phyloP scores from a whole-genome alignment of 805 yeast species.

The Candida incommunis region DNA sequence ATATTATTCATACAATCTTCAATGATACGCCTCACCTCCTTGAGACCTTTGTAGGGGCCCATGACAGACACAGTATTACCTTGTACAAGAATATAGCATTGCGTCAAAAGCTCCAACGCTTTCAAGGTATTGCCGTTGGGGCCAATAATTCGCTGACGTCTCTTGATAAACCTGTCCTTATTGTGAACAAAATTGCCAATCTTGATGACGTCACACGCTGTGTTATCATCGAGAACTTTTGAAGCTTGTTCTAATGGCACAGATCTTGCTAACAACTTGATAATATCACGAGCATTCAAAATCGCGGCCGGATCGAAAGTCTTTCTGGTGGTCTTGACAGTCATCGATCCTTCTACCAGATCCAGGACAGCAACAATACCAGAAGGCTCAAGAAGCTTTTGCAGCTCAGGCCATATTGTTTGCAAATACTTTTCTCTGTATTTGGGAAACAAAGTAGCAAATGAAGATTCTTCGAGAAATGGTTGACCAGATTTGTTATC shows the following conservation, averaged over 20 bases:
- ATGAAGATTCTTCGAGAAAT: slow-evolving; percentile 90
- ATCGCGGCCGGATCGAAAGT: slow-evolving; percentile 92
- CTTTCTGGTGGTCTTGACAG: slow-evolving; percentile 88
- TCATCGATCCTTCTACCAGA: slow-evolving; percentile 94
- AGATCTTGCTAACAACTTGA: slow-evolving; percentile 84
- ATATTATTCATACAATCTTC: slow-evolving; percentile 96
- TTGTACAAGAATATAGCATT: slow-evolving; percentile 90
- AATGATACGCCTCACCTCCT: slow-evolving; percentile 82
- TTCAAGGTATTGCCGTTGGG: slow-evolving; percentile 95
- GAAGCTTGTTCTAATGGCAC: slow-evolving; percentile 96
- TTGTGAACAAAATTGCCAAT: slow-evolving; percentile 80
- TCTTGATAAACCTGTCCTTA: slow-evolving; percentile 85
- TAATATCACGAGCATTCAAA: slow-evolving; percentile 86
- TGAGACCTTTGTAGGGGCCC: slow-evolving; percentile 92
- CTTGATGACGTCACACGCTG: slow-evolving; percentile 92
- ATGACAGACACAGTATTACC: slow-evolving; percentile 94
- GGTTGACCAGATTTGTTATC: slow-evolving; percentile 79
- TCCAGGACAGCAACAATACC: slow-evolving; percentile 76
- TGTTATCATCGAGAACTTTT: slow-evolving; percentile 78
- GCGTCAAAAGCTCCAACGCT: slow-evolving; percentile 88
- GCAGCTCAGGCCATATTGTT: slow-evolving; percentile 88
- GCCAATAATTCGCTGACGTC: slow-evolving; percentile 93
- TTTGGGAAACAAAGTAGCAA: slow-evolving; percentile 91
- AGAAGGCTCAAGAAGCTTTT: slow-evolving; percentile 54
- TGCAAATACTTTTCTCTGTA: slow-evolving; percentile 85